Evolutionary conservation across 2,329 filamentous ascomycete genomes (phyloP), one percentile per base, ranked within the genome.

Genomic region (Aureobasidium musti): DNA sequence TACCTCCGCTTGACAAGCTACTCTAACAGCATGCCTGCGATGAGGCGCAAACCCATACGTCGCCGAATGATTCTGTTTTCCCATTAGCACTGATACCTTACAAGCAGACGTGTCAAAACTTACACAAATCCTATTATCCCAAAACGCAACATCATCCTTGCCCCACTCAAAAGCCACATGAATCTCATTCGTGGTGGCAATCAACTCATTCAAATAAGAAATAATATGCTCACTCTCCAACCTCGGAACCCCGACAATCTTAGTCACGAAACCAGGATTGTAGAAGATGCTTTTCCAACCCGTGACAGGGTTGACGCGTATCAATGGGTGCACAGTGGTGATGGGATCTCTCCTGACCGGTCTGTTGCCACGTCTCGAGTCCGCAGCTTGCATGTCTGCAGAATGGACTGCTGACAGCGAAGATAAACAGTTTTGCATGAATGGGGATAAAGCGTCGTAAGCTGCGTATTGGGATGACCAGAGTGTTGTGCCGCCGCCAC

Each of bases 111-210:
- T 19, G 30, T 26, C 4, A 7, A n/a, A 30, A 67, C 67, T 65
- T 65, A 68, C 67, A 47, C 65, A 67, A 30, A 63, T 60, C 8
- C 67, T 65, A 30, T 68, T 90, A 72, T 90, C 87, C 87, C 87
- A 90, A 67, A 90, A 82, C 0, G 87, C 87, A 2, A 91, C 85
- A 67, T 89, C 88, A 47, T 84, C 82, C 68, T 85, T 83, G 47
- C 82, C 80, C 87, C 87, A 89, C 69, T 84, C 82, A 72, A 89
- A 86, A 21, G 89, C 82, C 6, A 85, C 88, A 71, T 91, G 88
- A 67, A 89, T 81, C 74, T 92, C 90, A 47, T 89, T 87, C 4
- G 82, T 85, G 1, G 83, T 84, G 1, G 81, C 76, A 8, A 87
- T 69, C 13, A 72, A 76, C 70, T 85, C 83, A 41, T 84, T 85